phyloP scores from a whole-genome alignment of 2,329 filamentous ascomycete genomes.

The Xylaria hypoxylon region DNA sequence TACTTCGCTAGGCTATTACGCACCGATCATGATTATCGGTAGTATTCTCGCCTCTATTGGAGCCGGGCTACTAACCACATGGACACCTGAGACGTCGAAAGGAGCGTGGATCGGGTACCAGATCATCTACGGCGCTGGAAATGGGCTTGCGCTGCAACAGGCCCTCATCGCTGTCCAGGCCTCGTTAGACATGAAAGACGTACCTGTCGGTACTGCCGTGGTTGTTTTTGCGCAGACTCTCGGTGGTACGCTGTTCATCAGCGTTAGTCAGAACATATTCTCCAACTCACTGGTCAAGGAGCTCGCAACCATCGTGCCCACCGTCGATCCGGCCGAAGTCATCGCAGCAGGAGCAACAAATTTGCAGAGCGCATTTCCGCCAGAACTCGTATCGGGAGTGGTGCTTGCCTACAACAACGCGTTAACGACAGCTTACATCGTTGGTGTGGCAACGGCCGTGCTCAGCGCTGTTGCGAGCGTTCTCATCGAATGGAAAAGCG shows the following conservation, averaged over 20 bases:
- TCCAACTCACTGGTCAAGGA: slow-evolving; percentile 58
- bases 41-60: slow-evolving; percentile 51
- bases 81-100: slow-evolving; percentile 48
- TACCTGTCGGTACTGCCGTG: slow-evolving; percentile 46
- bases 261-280: slow-evolving; percentile 64
- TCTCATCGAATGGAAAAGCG: slow-evolving; percentile 65
- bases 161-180: slow-evolving; percentile 59
- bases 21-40: slow-evolving; percentile 57
- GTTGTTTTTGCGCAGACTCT: slow-evolving; percentile 59
- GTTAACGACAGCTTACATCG: slow-evolving; percentile 57
- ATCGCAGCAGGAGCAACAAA: slow-evolving; percentile 54
- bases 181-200: slow-evolving; percentile 48
- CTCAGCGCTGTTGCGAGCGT: slow-evolving; percentile 58
- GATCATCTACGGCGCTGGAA: slow-evolving; percentile 55
- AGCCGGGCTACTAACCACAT: slow-evolving; percentile 56
- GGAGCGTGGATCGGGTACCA: slow-evolving; percentile 59
- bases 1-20: slow-evolving; percentile 58
- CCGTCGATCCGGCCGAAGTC: slow-evolving; percentile 51
- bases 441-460: slow-evolving; percentile 59
- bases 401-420: slow-evolving; percentile 59
- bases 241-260: slow-evolving; percentile 62
- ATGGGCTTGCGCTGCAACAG: slow-evolving; percentile 57
- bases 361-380: slow-evolving; percentile 48
- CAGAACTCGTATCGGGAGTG: slow-evolving; percentile 51
- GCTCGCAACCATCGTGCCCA: slow-evolving; percentile 53